Evolutionary conservation across 805 yeast species (phyloP).

Genomic region (Candida golubevii): DNA sequence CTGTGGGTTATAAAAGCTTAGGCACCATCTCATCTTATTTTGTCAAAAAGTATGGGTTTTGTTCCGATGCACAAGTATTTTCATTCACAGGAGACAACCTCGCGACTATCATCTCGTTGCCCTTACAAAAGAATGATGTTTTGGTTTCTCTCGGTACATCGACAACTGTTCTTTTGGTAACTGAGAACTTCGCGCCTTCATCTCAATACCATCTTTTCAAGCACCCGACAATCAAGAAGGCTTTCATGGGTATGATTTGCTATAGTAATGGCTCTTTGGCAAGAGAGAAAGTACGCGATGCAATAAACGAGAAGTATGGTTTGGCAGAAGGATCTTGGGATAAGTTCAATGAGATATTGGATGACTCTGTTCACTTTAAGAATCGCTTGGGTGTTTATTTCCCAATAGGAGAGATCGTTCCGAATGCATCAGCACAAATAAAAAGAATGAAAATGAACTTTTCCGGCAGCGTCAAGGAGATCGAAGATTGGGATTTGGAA

Average conservation of each 20-base stretch:
- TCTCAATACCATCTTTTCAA: constrained; percentile 79
- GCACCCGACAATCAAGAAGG: constrained; percentile 74
- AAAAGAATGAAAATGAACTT: constrained; percentile 45
- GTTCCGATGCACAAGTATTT: constrained; percentile 51
- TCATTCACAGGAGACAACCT: constrained; percentile 90
- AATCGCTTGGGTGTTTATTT: constrained; percentile 71
- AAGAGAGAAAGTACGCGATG: constrained; percentile 69
- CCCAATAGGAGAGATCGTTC: constrained; percentile 89
- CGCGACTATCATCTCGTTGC: constrained; percentile 81
- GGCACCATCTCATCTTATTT: constrained; percentile 61
- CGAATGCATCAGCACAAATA: constrained; percentile 66
- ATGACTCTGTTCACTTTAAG: constrained; percentile 31
- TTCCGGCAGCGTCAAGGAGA: constrained; percentile 22
- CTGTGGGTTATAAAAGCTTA: constrained; percentile 45
- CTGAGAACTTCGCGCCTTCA: constrained; percentile 73
- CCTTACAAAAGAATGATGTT: constrained; percentile 70
- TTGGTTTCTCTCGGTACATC: constrained; percentile 84
- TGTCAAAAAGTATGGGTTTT: constrained; percentile 59
- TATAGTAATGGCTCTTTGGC: constrained; percentile 90
- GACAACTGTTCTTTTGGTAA: constrained; percentile 81
- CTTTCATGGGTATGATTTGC: constrained; percentile 93
- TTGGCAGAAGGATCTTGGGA: constrained; percentile 48
- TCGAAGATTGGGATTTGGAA: constrained; percentile 43
- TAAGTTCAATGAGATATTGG: constrained; percentile 53
- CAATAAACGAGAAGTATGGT: constrained; percentile 45